Evolutionary conservation across 495 filamentous ascomycete genomes (phyloP).

Genomic region (Neurospora sp.): DNA sequence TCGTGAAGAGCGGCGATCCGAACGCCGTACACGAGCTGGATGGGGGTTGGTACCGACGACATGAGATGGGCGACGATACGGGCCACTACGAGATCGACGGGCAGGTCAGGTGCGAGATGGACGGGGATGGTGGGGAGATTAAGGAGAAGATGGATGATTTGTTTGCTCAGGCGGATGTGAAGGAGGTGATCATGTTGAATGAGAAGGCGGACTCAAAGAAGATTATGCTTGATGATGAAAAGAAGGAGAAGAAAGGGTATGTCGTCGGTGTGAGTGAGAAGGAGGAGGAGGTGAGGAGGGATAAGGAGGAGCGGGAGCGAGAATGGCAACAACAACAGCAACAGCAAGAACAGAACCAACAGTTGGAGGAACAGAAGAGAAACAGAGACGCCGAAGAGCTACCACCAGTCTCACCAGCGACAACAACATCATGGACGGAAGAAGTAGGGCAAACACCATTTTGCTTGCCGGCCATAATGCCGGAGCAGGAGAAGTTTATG

Average conservation of each 20-base stretch:
- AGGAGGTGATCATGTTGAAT: neutral
- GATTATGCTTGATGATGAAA: neutral
- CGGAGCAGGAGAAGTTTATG: neutral
- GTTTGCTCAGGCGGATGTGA: neutral
- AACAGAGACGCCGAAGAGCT: neutral
- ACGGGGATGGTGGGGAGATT: neutral
- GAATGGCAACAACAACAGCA: neutral
- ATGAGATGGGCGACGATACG: conserved; percentile 13
- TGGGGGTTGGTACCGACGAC: conserved; percentile 7
- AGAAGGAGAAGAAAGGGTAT: neutral
- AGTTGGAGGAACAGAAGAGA: neutral
- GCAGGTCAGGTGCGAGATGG: conserved; percentile 8
- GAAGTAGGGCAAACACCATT: neutral
- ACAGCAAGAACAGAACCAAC: neutral
- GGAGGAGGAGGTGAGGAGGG: neutral
- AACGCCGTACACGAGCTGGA: conserved; percentile 15
- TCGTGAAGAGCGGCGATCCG: neutral
- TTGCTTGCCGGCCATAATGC: neutral
- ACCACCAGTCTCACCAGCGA: neutral
- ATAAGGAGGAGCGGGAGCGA: neutral
- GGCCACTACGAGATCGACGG: conserved; percentile 17
- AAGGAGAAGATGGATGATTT: neutral
- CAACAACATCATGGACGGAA: neutral
- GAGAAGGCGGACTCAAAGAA: neutral
- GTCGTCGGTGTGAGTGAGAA: neutral